Conservation (phyloP, 2,329 filamentous ascomycete species). For the Penicillium aurantiogriseum region DNA sequence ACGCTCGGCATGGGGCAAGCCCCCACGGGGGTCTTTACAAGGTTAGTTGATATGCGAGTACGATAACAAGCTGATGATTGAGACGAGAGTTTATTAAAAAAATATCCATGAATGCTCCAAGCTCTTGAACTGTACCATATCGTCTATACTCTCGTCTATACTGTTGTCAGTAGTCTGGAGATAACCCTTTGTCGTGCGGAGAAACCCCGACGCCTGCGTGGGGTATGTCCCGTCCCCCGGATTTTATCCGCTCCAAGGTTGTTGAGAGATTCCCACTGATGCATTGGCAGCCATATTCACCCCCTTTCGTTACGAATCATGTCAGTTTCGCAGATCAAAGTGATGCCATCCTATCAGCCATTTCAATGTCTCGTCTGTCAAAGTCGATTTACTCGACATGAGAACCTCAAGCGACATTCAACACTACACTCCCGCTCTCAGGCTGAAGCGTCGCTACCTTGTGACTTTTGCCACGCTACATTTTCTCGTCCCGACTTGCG, state of each 20-base stretch:
- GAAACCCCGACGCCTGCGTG: neutral
- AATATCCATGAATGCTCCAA: neutral
- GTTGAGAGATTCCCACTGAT: neutral
- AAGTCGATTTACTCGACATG: conserved; percentile 41
- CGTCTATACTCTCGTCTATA: neutral
- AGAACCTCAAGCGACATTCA: conserved; percentile 46
- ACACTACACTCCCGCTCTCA: conserved; percentile 38
- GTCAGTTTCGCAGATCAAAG: conserved; percentile 2
- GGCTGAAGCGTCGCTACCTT: conserved; percentile 32
- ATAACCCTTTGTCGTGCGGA: neutral
- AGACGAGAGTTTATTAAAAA: neutral
- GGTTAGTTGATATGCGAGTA: neutral
- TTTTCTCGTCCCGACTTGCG: conserved; percentile 46
- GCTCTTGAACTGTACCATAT: neutral
- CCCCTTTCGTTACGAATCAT: neutral
- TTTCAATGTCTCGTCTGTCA: conserved; percentile 44
- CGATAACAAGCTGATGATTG: neutral
- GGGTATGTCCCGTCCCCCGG: conserved; percentile 4
- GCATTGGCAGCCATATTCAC: neutral
- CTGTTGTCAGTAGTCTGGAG: no score
- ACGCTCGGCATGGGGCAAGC: neutral
- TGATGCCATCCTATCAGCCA: conserved; percentile 31
- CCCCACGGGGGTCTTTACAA: neutral
- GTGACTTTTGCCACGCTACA: conserved; percentile 39
- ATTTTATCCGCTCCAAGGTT: conserved; percentile 2